Evolutionary conservation across 1,284 basidiomycete genomes (phyloP), one percentile per base, ranked within the genome.

Genomic region (Irpex sp.): DNA sequence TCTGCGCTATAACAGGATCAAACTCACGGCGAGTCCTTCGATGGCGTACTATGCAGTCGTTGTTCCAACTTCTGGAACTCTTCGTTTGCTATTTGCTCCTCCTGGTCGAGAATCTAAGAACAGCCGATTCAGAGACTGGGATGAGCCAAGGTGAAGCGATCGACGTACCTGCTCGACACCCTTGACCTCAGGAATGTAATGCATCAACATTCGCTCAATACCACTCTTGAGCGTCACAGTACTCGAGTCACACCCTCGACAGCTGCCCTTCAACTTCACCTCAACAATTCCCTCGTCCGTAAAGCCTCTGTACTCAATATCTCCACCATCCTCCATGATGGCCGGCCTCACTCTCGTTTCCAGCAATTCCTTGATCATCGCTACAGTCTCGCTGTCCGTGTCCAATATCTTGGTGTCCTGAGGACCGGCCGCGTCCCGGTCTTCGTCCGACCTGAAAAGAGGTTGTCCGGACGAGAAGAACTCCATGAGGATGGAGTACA

Each of bases 161-260:
- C 37, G 60, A 75, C 82, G 74, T 66, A 91, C 94, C 87, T 98
- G 96, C 72, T 98, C 94, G 5, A 99, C 96, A n/a, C 88, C 89
- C 76, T 97, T 92, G 38, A 99, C 97, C 77, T 99, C 96, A 5
- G 97, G 97, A 62, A 99, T 94, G 73, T 98, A 99, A 77, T 99
- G 97, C 93, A 94, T 97, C 71, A 99, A 81, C 97, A 99, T 99
- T 65, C 97, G 84, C 80, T 99, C 97, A 62, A 98, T 97, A 3
- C 96, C 96, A 68, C 85, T 89, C 82, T 98, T 99, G 66, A 99
- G 81, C 15, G 97, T 99, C 34, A 99, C 96, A 9, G 94, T 90
- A 71, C 92, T 94, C 44, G 92, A 94, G 67, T 89, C 88, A 77
- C 97, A 99, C 5, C 97, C 97, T 71, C 97, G 81, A 78, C 97